A percentile compares a stretch with the other conserved stretches of the same genome.
Conservation (phyloP, 306 rosid genomes). For the Prunus fruticosa region DNA sequence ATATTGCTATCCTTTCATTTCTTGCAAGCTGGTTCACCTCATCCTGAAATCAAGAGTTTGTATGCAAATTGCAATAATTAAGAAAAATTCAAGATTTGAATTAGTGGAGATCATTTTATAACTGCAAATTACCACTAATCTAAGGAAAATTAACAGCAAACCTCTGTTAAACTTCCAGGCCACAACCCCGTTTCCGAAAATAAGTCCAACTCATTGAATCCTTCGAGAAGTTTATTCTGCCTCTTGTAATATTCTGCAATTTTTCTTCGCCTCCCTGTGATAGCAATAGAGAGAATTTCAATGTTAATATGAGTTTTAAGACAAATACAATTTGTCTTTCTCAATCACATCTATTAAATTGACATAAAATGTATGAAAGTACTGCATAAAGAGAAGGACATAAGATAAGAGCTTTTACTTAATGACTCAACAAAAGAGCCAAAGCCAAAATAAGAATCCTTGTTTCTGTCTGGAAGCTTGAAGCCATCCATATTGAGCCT, state of each 20-base stretch:
- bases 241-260: conserved; percentile 72
- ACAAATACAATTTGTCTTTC: background rate
- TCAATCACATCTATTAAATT: background rate
- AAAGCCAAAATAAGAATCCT: conserved; percentile 51
- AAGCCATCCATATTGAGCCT: conserved; percentile 67
- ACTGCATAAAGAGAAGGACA: background rate
- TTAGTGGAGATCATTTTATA: no score
- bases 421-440: conserved; percentile 43
- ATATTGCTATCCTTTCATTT: conserved; percentile 61
- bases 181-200: conserved; percentile 51
- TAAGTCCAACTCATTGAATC: conserved; percentile 72
- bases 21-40: conserved; percentile 44
- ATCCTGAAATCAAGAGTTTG: conserved; percentile 17
- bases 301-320: background rate
- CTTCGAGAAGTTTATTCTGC: conserved; percentile 70
- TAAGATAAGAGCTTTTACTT: conserved; percentile 30
- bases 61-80: background rate
- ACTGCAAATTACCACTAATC: background rate
- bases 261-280: conserved; percentile 55
- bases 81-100: background rate
- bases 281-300: background rate
- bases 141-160: conserved; percentile 13
- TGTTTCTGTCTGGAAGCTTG: conserved; percentile 48
- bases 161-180: conserved; percentile 62
- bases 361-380: no score